Evolutionary conservation across 306 rosid genomes (phyloP).

Genomic region (Cucurbita ficifolia): DNA sequence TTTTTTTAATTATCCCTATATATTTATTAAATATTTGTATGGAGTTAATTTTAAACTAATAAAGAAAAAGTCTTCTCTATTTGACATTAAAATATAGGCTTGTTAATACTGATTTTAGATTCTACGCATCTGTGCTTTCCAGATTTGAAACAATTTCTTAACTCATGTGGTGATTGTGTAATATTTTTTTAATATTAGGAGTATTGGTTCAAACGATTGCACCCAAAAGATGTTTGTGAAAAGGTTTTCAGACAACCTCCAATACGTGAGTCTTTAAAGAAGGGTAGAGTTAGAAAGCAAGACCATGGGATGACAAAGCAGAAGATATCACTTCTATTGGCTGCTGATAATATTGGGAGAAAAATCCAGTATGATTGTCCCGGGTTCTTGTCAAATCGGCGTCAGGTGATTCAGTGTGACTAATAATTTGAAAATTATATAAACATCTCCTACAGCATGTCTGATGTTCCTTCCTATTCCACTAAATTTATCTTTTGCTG

Average conservation of each 20-base stretch:
- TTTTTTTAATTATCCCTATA: not conserved
- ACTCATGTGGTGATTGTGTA: not conserved
- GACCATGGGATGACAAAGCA: conserved; percentile 61
- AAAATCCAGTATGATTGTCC: conserved; percentile 92
- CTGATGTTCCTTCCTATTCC: not conserved
- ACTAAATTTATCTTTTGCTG: not conserved
- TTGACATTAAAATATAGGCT: not conserved
- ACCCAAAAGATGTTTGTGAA: conserved; percentile 90
- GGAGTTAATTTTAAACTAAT: no score
- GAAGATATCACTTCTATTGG: conserved; percentile 55
- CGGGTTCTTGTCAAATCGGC: conserved; percentile 73
- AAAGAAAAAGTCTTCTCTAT: no score
- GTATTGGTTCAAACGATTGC: conserved; percentile 92
- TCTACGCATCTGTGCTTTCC: not conserved
- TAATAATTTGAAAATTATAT: not conserved
- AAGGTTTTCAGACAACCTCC: conserved; percentile 91
- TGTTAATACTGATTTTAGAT: not conserved
- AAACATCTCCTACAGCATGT: not conserved
- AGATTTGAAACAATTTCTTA: not conserved
- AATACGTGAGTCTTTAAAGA: conserved; percentile 71
- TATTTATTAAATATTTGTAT: no score
- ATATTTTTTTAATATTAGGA: conserved; percentile 32
- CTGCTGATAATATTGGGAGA: conserved; percentile 72
- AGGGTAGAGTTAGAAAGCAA: conserved; percentile 65
- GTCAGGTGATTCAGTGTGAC: conserved; percentile 51